phyloP scores from a whole-genome alignment of 805 yeast species.

The Ogataea trehaloabstinens region DNA sequence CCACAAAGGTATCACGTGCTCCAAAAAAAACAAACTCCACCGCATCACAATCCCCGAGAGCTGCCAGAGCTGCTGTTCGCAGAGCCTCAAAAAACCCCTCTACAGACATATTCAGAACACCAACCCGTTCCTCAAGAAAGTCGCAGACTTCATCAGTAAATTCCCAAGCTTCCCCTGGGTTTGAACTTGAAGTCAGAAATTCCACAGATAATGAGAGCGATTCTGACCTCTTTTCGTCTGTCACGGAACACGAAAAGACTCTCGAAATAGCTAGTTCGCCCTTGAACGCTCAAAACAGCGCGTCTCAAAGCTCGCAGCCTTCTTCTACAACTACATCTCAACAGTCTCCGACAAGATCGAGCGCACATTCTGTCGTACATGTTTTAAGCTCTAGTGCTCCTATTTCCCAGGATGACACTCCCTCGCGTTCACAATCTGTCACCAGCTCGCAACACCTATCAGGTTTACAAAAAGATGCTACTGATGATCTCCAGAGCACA shows the following conservation, averaged over 20 bases:
- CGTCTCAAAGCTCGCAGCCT: too few species aligned
- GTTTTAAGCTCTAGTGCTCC: neutral
- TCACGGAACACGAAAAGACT: constrained; percentile 4
- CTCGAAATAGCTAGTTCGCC: constrained; percentile 2
- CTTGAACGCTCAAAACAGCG: too few species aligned
- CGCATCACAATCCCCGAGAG: too few species aligned
- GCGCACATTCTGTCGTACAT: neutral
- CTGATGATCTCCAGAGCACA: constrained; percentile 2
- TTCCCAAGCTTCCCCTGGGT: neutral
- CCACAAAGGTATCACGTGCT: too few species aligned
- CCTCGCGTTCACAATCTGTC: neutral
- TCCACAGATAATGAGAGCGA: constrained; percentile 11
- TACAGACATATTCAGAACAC: too few species aligned
- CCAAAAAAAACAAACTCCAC: too few species aligned
- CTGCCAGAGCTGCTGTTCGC: too few species aligned
- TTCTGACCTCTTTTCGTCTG: constrained; percentile 4
- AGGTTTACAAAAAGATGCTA: neutral
- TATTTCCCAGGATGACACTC: neutral
- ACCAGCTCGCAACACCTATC: too few species aligned
- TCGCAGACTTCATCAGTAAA: constrained; percentile 1
- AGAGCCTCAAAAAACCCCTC: too few species aligned
- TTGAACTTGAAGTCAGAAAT: constrained; percentile 10
- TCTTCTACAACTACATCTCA: neutral
- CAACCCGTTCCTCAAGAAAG: too few species aligned
- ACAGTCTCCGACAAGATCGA: neutral